These are phyloP conservation scores for Sanghuangporus sanghuang DNA, from an alignment of 1,284 basidiomycete genomes.

Conservation along the genomic window DNA sequence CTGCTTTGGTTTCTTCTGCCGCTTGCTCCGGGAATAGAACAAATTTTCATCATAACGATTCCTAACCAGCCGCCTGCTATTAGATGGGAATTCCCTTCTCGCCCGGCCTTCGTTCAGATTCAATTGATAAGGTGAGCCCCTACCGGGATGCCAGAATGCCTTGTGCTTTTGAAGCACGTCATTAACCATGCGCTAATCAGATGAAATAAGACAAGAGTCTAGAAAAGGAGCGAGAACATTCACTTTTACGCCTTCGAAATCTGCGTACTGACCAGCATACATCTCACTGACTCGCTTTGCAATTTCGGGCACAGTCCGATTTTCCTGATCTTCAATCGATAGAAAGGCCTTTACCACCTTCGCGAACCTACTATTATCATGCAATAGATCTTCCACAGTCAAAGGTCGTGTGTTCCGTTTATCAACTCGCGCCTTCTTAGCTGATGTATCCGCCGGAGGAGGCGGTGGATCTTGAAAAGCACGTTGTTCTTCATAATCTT, in stretches of 20 bases:
- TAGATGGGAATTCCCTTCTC: conserved; percentile 17
- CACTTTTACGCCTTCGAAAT: conserved; percentile 17
- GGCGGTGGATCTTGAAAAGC: neutral
- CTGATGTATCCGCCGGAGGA: neutral
- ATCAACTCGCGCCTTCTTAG: conserved; percentile 7
- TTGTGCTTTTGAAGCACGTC: conserved; percentile 19
- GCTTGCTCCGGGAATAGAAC: conserved; percentile 3
- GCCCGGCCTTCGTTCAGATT: conserved; percentile 16
- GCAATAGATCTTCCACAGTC: conserved; percentile 15
- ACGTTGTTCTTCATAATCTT: neutral
- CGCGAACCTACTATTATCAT: conserved; percentile 18
- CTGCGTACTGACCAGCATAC: conserved; percentile 16
- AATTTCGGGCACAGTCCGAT: conserved; percentile 16
- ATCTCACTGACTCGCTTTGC: conserved; percentile 14
- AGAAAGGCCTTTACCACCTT: conserved; percentile 18
- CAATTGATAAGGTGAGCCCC: conserved; percentile 17
- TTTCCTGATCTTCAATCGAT: conserved; percentile 14
- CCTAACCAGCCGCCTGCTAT: conserved; percentile 1
- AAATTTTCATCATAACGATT: conserved; percentile 3
- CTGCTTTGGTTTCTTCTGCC: conserved; percentile 3
- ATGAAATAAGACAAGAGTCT: neutral
- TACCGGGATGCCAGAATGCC: conserved; percentile 18
- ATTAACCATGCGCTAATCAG: conserved; percentile 16
- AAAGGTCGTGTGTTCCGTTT: conserved; percentile 16
- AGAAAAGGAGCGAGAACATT: neutral